Conservation (phyloP, 805 yeast genomes). For the Nakazawaea holstii region DNA sequence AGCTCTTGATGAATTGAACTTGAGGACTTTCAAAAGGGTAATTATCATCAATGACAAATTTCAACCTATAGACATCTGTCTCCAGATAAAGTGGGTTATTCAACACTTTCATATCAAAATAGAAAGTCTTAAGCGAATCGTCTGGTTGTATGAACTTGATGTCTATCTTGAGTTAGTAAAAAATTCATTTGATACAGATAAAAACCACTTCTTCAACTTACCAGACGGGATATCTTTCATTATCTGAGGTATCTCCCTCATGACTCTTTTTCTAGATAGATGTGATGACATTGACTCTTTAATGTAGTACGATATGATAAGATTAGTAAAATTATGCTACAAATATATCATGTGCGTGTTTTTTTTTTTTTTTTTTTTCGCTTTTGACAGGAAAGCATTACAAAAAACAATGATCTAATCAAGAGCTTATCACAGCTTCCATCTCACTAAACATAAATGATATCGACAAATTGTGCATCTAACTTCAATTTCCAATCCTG, state of each 20-base stretch:
- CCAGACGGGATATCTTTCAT: constrained; percentile 11
- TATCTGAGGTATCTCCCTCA: constrained; percentile 19
- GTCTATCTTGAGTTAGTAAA: constrained; percentile 15
- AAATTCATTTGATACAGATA: no score
- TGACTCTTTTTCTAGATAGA: constrained; percentile 17
- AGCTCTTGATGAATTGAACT: constrained; percentile 40
- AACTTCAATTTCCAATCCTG: no score
- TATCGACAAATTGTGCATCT: no score
- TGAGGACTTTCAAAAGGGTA: constrained; percentile 61
- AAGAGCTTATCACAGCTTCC: no score
- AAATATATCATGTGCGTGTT: no score
- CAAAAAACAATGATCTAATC: no score
- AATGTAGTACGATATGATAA: no score
- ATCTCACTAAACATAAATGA: no score
- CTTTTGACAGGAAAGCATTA: no score
- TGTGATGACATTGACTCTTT: constrained; percentile 9
- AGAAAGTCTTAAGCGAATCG: constrained; percentile 20
- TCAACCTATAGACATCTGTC: constrained; percentile 33
- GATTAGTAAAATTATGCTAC: no score
- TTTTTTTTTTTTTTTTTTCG: no score
- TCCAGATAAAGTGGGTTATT: constrained; percentile 31
- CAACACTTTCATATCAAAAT: constrained; percentile 31
- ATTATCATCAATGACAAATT: constrained; percentile 33
- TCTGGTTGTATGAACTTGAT: constrained; percentile 26
- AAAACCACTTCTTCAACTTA: no score